phyloP scores from a whole-genome alignment of 2,329 filamentous ascomycete genomes.

The Venturia nashicola region DNA sequence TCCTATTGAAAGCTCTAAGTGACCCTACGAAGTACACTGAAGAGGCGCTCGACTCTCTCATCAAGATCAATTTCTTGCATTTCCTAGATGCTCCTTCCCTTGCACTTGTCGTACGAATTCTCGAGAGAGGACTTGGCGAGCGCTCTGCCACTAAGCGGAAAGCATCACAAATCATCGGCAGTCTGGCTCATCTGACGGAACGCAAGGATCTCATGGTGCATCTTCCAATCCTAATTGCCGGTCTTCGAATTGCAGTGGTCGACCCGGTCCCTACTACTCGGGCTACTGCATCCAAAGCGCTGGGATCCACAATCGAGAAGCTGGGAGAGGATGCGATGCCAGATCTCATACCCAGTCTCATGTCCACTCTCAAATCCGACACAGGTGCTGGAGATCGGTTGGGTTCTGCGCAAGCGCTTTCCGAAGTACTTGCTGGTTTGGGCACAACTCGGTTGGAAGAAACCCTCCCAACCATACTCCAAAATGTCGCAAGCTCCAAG shows the following conservation, averaged over 20 bases:
- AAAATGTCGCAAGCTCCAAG: slow-evolving; percentile 89
- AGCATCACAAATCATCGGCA: slow-evolving; percentile 93
- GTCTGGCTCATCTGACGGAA: slow-evolving; percentile 90
- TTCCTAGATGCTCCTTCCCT: slow-evolving; percentile 96
- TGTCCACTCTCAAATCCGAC: slow-evolving; percentile 95
- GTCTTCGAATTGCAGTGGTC: slow-evolving; percentile 76
- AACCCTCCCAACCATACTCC: slow-evolving; percentile 86
- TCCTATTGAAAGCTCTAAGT: slow-evolving; percentile 89
- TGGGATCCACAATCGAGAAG: slow-evolving; percentile 96
- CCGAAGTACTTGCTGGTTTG: slow-evolving; percentile 88
- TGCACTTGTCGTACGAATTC: slow-evolving; percentile 85
- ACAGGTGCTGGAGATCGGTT: slow-evolving; percentile 92
- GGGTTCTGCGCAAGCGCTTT: slow-evolving; percentile 90
- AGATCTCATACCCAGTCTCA: slow-evolving; percentile 92
- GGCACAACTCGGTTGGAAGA: slow-evolving; percentile 89
- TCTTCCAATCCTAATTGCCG: slow-evolving; percentile 82
- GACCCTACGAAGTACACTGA: slow-evolving; percentile 97
- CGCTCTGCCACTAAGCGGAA: slow-evolving; percentile 93
- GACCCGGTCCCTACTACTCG: slow-evolving; percentile 94
- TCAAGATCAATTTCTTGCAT: slow-evolving; percentile 97
- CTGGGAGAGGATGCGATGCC: slow-evolving; percentile 92
- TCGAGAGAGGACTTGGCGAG: slow-evolving; percentile 83
- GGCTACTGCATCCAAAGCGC: slow-evolving; percentile 87
- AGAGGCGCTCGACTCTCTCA: slow-evolving; percentile 80
- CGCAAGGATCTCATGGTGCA: slow-evolving; percentile 87